Conservation (phyloP, 345 rosid species). For the Gossypium stocksii region DNA sequence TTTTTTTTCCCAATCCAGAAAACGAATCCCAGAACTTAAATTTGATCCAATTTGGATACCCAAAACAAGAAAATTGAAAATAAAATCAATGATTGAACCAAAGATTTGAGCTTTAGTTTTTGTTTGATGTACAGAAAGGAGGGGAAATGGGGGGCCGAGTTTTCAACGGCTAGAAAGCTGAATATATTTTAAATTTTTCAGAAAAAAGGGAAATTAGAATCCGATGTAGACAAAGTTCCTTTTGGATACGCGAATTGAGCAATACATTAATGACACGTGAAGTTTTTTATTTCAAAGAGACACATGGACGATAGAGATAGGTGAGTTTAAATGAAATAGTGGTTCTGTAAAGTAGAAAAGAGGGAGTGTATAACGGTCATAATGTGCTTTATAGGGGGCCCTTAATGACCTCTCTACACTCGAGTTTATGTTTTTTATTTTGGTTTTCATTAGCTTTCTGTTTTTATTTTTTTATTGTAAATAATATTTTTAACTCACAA, state of each 20-base stretch:
- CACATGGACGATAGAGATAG: not conserved
- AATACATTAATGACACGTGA: not conserved
- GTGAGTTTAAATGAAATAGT: not conserved
- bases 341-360: not conserved
- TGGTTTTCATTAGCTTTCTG: too few species aligned
- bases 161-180: conserved; percentile 71
- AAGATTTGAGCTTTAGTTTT: conserved; percentile 1
- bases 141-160: not conserved
- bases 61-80: not conserved
- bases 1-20: not conserved
- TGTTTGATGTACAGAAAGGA: conserved; percentile 6
- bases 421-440: not conserved
- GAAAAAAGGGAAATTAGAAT: not conserved
- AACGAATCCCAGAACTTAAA: not conserved
- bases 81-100: conserved; percentile 4
- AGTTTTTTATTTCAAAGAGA: not conserved
- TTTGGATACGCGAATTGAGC: not conserved
- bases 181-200: conserved; percentile 26
- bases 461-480: too few species aligned
- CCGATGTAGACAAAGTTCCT: not conserved
- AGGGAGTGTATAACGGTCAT: conserved; percentile 10
- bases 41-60: not conserved
- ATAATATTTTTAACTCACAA: too few species aligned
- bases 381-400: not conserved
- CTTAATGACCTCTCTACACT: not conserved